These are phyloP conservation scores for Boletus rufocinnamomeus DNA, from an alignment of 768 basidiomycete genomes.

Conservation along the genomic window DNA sequence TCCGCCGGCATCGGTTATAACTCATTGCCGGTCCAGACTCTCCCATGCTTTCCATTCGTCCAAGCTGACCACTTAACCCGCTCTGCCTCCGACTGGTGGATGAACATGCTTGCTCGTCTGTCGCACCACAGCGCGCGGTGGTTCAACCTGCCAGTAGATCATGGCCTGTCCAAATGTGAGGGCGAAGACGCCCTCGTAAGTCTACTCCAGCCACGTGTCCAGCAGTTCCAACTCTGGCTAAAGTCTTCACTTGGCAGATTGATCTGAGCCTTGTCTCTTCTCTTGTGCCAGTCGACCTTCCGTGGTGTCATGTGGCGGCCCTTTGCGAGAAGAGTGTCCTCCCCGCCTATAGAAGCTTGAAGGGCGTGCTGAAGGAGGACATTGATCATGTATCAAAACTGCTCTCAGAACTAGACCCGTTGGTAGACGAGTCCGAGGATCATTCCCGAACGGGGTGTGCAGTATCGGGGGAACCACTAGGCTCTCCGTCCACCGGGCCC, in stretches of 20 bases:
- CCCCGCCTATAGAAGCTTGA: conserved; percentile 36
- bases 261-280: conserved; percentile 14
- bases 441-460: background rate
- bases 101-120: background rate
- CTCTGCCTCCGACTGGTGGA: background rate
- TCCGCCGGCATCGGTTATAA: conserved; percentile 12
- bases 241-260: background rate
- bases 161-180: background rate
- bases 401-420: conserved; percentile 42
- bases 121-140: conserved; percentile 12
- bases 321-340: conserved; percentile 34
- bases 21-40: background rate
- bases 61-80: too few relatives aligned
- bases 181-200: conserved; percentile 16
- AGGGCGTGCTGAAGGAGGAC: conserved; percentile 36
- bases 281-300: conserved; percentile 11
- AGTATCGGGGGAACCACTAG: conserved; percentile 1
- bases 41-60: background rate
- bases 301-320: conserved; percentile 33
- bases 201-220: background rate
- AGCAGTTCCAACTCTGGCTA: background rate
- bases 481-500: conserved; percentile 1
- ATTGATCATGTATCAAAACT: conserved; percentile 44
- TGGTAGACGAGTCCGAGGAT: conserved; percentile 12
- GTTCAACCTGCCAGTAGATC: conserved; percentile 8